Evolutionary conservation across 148 eudicot genomes (phyloP).

Genomic region (Salicornia ramosissima): DNA sequence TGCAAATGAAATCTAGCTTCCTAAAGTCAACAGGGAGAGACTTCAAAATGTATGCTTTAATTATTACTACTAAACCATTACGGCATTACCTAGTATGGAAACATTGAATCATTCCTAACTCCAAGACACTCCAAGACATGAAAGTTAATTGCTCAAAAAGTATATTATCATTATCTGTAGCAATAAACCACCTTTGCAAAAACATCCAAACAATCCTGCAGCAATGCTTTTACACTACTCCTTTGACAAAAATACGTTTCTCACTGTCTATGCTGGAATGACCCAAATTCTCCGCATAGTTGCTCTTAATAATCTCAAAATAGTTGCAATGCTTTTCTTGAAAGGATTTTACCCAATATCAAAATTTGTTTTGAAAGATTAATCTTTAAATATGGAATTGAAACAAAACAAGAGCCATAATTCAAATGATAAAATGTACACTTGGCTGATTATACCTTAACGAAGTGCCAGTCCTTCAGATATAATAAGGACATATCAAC

Average conservation of each 20-base stretch:
- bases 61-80: too few relatives aligned
- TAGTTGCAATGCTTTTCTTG: too few relatives aligned
- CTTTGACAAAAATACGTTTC: neutral
- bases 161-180: neutral
- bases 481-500: conserved; percentile 52
- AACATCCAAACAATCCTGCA: too few relatives aligned
- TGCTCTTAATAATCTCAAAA: neutral
- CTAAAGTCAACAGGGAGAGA: neutral
- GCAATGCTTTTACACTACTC: neutral
- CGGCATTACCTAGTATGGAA: neutral
- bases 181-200: too few relatives aligned
- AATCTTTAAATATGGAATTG: neutral
- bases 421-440: neutral
- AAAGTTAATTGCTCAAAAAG: too few relatives aligned
- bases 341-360: too few relatives aligned
- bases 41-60: neutral
- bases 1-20: neutral
- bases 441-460: conserved; percentile 50
- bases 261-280: neutral
- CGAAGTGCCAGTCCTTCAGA: conserved; percentile 98
- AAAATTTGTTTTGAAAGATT: too few relatives aligned
- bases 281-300: neutral
- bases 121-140: neutral
- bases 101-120: neutral
- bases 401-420: neutral